Conservation (phyloP, 345 rosid species). For the Melaleuca alternifolia region DNA sequence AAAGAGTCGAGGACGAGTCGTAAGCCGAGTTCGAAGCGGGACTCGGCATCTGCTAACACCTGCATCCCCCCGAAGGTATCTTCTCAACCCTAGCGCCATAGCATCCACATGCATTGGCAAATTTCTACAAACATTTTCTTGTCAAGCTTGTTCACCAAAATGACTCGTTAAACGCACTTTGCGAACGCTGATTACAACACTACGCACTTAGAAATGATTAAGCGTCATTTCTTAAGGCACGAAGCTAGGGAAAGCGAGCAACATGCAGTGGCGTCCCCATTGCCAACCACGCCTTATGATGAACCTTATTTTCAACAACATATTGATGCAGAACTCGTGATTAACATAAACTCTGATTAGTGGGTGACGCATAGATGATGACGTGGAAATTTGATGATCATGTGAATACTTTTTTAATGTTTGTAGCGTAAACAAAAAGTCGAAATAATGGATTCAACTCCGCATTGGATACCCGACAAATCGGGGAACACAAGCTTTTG, state of each 20-base stretch:
- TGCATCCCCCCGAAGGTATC: neutral
- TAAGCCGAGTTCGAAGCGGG: neutral
- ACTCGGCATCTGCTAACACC: slow-evolving; percentile 4
- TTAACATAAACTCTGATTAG: neutral
- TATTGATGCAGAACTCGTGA: neutral
- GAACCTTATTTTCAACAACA: neutral
- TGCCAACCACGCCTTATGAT: neutral
- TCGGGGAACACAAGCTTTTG: neutral
- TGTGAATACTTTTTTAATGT: neutral
- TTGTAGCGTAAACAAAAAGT: neutral
- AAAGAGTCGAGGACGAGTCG: slow-evolving; percentile 7
- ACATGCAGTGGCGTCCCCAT: neutral
- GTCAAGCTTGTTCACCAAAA: neutral
- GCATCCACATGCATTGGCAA: neutral
- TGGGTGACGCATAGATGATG: neutral
- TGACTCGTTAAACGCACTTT: neutral
- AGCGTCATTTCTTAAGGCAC: neutral
- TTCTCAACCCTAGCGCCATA: neutral
- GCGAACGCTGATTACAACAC: neutral
- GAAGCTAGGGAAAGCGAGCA: fast-evolving
- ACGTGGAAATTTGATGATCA: neutral
- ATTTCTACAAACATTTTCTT: neutral
- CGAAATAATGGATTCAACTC: neutral
- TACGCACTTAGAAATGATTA: neutral
- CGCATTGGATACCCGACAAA: neutral